A percentile compares a stretch with the other conserved stretches of the same genome.
These are phyloP conservation scores for Lasiodiplodia citricola DNA, from an alignment of 2,329 filamentous ascomycete genomes.

Conservation along the genomic window DNA sequence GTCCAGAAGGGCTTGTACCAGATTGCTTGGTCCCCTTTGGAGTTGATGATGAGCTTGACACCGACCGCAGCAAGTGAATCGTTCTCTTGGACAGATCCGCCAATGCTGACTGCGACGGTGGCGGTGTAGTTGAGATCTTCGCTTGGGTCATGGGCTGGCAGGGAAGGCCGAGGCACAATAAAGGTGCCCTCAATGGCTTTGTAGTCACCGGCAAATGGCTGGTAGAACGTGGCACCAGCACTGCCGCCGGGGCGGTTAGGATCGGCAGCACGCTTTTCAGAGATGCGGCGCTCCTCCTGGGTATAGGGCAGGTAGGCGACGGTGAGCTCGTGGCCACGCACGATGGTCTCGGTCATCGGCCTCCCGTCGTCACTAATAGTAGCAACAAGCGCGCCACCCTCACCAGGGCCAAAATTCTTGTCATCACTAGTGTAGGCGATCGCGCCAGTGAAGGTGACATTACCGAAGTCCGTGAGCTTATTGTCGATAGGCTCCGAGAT, in stretches of 20 bases:
- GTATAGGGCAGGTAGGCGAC: background rate
- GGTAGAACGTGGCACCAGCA: background rate
- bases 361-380: background rate
- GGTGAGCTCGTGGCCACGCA: background rate
- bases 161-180: background rate
- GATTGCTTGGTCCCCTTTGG: background rate
- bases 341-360: background rate
- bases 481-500: slow-evolving; percentile 24
- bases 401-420: slow-evolving; percentile 28
- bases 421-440: slow-evolving; percentile 12
- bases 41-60: background rate
- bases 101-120: background rate
- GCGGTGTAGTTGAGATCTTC: background rate
- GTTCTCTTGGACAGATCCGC: background rate
- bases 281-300: background rate
- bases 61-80: background rate
- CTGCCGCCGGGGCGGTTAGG: background rate
- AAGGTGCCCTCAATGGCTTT: background rate
- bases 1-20: background rate
- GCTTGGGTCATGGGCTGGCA: background rate
- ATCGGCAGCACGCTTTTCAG: background rate
- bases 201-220: background rate
- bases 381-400: background rate
- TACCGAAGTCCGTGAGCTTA: slow-evolving; percentile 24
- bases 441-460: slow-evolving; percentile 19